Evolutionary conservation across 2,329 filamentous ascomycete species (phyloP), one percentile per base, ranked within the genome.

Genomic region (Huntiella savannae): DNA sequence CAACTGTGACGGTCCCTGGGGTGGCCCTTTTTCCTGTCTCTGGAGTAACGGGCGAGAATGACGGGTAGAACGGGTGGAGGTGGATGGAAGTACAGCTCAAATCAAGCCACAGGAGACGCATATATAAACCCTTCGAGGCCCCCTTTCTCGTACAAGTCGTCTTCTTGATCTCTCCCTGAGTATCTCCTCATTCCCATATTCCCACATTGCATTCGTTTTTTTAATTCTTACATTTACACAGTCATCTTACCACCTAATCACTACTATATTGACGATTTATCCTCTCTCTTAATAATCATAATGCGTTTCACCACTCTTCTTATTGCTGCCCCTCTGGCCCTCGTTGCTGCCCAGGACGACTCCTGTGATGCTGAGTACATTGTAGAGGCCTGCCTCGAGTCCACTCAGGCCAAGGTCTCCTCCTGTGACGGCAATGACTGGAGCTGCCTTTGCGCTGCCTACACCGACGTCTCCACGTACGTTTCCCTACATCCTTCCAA

Each of bases 261-360:
- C 19, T 15, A 15, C 28, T 43, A 12, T 43, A 33, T 41, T 22
- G 4, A 28, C 16, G 11, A 12, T 19, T 11, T 40, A 40, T 11
- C 17, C 22, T 33, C 17, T 13, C 13, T 32, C 17, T 32, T 42
- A 35, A 39, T 46, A 49, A 39, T 41, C 57, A 63, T 52, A 22
- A 70, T 70, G 67, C 67, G 68, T 64, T 46, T 63, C 47, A 54
- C 63, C 43, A 50, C 68, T 52, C 58, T 63, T 47, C 54, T 66
- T 52, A 49, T 68, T 49, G 59, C 59, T 52, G 56, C 56, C 50
- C 57, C 57, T 28, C 37, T 28, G 43, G 55, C 55, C 33, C 52
- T 52, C 32, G 57, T 57, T 42, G 50, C 57, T 40, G 57, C 59
- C 35, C 54, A 56, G 46, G 54, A 50, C 43, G 41, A 50, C 33